Base-by-base conservation (phyloP, 140 eudicot genomes). In the Stevia rebaudiana region DNA sequence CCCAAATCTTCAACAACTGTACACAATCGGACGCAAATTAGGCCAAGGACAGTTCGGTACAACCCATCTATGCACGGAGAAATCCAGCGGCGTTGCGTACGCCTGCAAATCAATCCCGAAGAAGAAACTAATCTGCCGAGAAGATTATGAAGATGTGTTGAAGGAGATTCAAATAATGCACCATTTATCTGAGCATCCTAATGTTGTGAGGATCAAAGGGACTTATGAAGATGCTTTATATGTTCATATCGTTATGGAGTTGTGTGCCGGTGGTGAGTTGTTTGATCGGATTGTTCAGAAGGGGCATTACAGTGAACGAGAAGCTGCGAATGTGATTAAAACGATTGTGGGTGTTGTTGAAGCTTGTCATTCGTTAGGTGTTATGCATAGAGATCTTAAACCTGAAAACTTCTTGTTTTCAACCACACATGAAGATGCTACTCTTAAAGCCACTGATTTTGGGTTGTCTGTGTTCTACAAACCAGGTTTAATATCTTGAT, bases 1-100 rank as follows among this genome's bases (percentile, higher is more conserved):
- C 74, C 83, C 79, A 44, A 17, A 24, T 28, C 89, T 88, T 35
- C 84, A 80, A 69, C 73, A 78, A 48, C 76, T 77, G 18, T 88
- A 88, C 81, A 69, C 72, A 31, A 75, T 88, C 57, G 94, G 96
- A 30, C 75, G 72, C 39, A 88, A 82, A 33, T 72, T 88, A 24
- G 96, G 96, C 11, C 94, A 84, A 47, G 96, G 96, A 7, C 96
- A 88, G 68, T 88, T 88, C 24, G 96, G 96, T 54, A 82, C 88
- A 25, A 88, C 96, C 65, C 83, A 84, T 73, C 79, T 84, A 35
- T 84, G 96, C 74, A 84, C 87, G 0, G 85, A 88, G 68, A 88
- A 84, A 35, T 77, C 94, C 9, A 74, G 78, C 5, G 77, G 82
- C 53, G 56, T 46, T 37, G 78, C 56, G 3, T 88, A 82, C 28